Base-by-base conservation (phyloP, 495 filamentous ascomycete genomes). In the Penicillium robsamsonii region DNA sequence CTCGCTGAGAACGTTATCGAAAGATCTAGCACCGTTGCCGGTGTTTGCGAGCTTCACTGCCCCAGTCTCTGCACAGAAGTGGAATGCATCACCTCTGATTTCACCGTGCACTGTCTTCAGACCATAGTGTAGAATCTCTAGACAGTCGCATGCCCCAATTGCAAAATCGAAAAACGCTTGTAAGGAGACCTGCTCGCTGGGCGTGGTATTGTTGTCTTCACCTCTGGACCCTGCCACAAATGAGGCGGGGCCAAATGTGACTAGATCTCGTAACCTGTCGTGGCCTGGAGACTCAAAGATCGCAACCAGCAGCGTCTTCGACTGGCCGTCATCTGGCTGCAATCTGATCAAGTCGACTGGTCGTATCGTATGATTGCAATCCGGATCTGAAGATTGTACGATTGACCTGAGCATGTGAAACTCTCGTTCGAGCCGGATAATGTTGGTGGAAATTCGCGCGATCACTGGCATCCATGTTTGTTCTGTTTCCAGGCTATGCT, bases 81-180 rank as follows among this genome's bases (percentile, higher is more conserved):
- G 90, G 66, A 96, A 96, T 0, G 92, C 89, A 72, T 96, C 92
- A 0, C 83, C 87, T 22, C 92, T 81, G 40, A 96, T 83, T 68
- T 96, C 92, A 47, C 91, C 92, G 64, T 96, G 91, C 1, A 96
- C 84, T 17, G 90, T 84, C 42, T 86, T 84, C 38, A 91, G 79
- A 2, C 88, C 87, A 72, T 96, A 89, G 61, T 96, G 92, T 13
- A 96, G 64, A 27, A 94, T 85, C 68, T 96, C 92, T 41, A 92
- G 66, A 63, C 90, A 94, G 63, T 93, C 86, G 15, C 87, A 83
- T 7, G 91, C 89, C 24, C 91, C 91, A 54, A 96, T 86, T 13
- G 91, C 91, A 67, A 96, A 96, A 62, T 93, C 88, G 2, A 96
- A 79, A 65, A 96, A 96, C 9, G 81, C 76, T 27, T 84, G 71